Evolutionary conservation across 2,329 filamentous ascomycete species (phyloP), one percentile per base, ranked within the genome.

Genomic region (Gnomoniopsis smithogilvyi): DNA sequence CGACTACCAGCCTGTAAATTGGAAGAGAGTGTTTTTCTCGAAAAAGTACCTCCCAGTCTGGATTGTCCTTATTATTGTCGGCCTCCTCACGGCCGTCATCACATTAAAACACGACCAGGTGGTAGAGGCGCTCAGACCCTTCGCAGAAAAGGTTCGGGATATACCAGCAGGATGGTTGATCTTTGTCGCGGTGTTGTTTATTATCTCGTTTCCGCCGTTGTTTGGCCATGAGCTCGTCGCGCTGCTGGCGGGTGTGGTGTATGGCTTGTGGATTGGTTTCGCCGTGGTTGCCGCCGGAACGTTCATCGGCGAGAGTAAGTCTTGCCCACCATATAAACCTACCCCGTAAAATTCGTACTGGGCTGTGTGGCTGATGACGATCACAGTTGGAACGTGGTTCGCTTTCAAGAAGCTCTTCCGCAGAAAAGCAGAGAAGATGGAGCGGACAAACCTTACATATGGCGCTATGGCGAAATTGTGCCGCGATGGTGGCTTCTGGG

Each of bases 161-260:
- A 62, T 74, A 2, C 72, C 73, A 1, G 73, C 68, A 14, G 74
- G 74, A 7, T 76, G 71, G 65, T 46, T 77, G 7, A 76, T 76
- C 47, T 74, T 74, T 6, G 71, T 77, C 43, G 67, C 66, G 30
- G 70, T 77, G 21, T 64, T 77, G 30, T 67, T 77, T 50, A 47
- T 72, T 38, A 73, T 77, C 41, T 76, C 74, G 3, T 75, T 77
- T 54, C 74, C 74, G 3, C 74, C 74, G 1, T 65, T 77, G 14
- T 76, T 77, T 54, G 74, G 74, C 17, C 74, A 77, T 59, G 74
- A 77, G 58, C 66, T 77, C 45, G 64, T 77, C 47, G 74, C 70
- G n/a, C 64, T 77, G 19, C 62, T 77, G n/a, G 73, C 70, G 53
- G 74, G 74, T 63, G 70, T 76, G 0, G 73, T 76, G 7, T 77